Conservation (phyloP, 176 grass and related monocot species). For the Triticum aestivum region IWGSC_CS_RefSeq_v2.1 NC_057807.1:482720116-482720615, state of each 20-base stretch:
- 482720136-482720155: neutral
- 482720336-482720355: neutral
- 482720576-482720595: conserved; percentile 3
- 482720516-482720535: neutral
- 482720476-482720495: neutral
- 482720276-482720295: neutral
- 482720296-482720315: neutral
- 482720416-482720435: conserved; percentile 6
- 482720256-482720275: neutral
- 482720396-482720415: neutral
- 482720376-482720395: neutral
- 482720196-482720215: neutral
- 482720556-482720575: neutral
- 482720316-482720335: neutral
- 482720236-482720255: neutral
- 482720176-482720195: neutral
- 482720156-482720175: neutral
- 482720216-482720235: neutral
- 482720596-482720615: neutral
- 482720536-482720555: conserved; percentile 7
- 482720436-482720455: conserved; percentile 13
- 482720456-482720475: neutral
- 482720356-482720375: neutral
- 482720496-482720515: neutral
- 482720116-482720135: neutral